A percentile compares a stretch with the other conserved stretches of the same genome.
Conservation (phyloP, 805 yeast species). For the Starmerella khaoyaiensis region DNA sequence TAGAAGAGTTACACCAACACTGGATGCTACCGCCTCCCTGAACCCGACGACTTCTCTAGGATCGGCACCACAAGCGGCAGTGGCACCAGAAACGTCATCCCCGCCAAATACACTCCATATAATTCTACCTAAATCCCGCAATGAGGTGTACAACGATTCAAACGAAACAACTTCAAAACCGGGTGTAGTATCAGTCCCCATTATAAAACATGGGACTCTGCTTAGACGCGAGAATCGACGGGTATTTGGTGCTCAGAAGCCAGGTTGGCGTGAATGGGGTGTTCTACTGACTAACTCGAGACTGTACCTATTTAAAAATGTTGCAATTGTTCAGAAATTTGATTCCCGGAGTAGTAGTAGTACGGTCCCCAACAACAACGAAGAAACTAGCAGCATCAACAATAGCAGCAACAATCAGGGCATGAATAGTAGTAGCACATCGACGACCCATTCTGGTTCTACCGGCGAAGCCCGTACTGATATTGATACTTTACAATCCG, state of each 20-base stretch:
- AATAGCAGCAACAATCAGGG: neutral
- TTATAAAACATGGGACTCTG: conserved; percentile 31
- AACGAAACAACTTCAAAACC: conserved; percentile 27
- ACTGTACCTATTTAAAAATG: conserved; percentile 32
- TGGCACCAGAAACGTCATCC: neutral
- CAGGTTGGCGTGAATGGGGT: conserved; percentile 33
- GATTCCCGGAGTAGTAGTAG: neutral
- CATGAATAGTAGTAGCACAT: neutral
- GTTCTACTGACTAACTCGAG: conserved; percentile 32
- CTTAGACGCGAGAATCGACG: conserved; percentile 27
- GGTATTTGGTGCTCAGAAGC: conserved; percentile 21
- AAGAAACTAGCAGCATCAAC: neutral
- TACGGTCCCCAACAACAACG: neutral
- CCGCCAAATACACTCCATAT: conserved; percentile 26
- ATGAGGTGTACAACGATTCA: conserved; percentile 27
- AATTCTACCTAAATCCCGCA: conserved; percentile 29
- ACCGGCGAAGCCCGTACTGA: neutral
- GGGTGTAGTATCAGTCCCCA: conserved; percentile 29
- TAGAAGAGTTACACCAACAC: too few relatives aligned
- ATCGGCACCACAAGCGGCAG: too few relatives aligned
- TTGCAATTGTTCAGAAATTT: conserved; percentile 24
- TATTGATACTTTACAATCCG: neutral
- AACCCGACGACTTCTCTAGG: too few relatives aligned
- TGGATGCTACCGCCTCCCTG: too few relatives aligned
- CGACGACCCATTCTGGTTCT: neutral